These are phyloP conservation scores for Albophoma yamanashiensis DNA, from an alignment of 2,329 filamentous ascomycete species.

Conservation along the genomic window DNA sequence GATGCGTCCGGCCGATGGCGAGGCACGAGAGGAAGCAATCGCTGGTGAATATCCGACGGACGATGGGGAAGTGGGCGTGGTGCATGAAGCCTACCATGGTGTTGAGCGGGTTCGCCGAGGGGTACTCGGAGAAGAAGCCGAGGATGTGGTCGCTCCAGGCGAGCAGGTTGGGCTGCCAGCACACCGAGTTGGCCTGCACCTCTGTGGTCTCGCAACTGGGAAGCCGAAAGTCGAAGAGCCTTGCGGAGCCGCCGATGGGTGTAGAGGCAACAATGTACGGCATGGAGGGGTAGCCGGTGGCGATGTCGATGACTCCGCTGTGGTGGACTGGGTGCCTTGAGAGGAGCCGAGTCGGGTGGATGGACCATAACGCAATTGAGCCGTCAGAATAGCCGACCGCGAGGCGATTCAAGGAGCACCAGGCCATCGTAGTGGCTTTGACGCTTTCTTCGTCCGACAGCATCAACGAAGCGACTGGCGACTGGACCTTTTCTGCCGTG, in stretches of 20 bases:
- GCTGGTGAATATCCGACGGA: conserved; percentile 39
- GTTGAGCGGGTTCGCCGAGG: conserved; percentile 41
- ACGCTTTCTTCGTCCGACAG: conserved; percentile 35
- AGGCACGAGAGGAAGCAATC: conserved; percentile 41
- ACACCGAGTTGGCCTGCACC: conserved; percentile 37
- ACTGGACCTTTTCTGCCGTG: conserved; percentile 30
- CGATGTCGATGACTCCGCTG: conserved; percentile 42
- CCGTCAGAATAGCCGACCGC: conserved; percentile 46
- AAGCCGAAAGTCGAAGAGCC: conserved; percentile 40
- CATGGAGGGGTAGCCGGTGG: conserved; percentile 43
- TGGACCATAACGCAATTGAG: conserved; percentile 44
- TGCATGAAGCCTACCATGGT: conserved; percentile 43
- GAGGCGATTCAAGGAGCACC: conserved; percentile 44
- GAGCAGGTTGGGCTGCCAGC: conserved; percentile 41
- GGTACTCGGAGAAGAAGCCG: conserved; percentile 41
- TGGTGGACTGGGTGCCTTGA: conserved; percentile 43
- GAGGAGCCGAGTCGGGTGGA: conserved; percentile 36
- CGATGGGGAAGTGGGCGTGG: conserved; percentile 39
- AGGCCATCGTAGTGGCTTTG: conserved; percentile 41
- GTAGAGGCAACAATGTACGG: conserved; percentile 45
- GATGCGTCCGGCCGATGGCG: conserved; percentile 38
- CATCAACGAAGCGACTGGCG: conserved; percentile 32
- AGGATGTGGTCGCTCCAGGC: conserved; percentile 45
- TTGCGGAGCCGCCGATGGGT: conserved; percentile 42
- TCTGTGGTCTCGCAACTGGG: conserved; percentile 44